Conservation (phyloP, 2,329 filamentous ascomycete genomes). For the Ophiostoma sp. region DNA sequence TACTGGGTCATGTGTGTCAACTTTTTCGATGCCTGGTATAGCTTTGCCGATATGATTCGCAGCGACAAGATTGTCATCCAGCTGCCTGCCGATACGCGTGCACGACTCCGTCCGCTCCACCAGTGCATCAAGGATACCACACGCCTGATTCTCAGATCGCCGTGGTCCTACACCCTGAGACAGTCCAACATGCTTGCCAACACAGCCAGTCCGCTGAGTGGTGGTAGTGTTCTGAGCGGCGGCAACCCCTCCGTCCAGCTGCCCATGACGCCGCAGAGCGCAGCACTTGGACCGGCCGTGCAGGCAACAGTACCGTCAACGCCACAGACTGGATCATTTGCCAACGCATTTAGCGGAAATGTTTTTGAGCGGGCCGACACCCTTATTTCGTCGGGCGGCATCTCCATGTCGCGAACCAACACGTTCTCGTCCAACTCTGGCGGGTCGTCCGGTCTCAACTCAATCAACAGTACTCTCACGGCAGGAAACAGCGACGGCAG, state of each 20-base stretch:
- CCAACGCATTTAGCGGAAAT: slow-evolving; percentile 50
- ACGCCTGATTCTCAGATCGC: slow-evolving; percentile 60
- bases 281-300: slow-evolving; percentile 80
- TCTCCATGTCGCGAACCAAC: slow-evolving; percentile 50
- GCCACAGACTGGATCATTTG: slow-evolving; percentile 54
- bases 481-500: slow-evolving; percentile 31
- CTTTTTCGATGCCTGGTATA: slow-evolving; percentile 65
- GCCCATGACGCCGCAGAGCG: slow-evolving; percentile 83
- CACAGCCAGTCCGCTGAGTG: slow-evolving; percentile 20
- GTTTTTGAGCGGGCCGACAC: slow-evolving; percentile 58
- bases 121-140: slow-evolving; percentile 75
- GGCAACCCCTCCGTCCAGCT: slow-evolving; percentile 37
- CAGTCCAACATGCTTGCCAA: slow-evolving; percentile 34
- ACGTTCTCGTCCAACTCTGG: slow-evolving; percentile 54
- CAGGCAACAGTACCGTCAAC: slow-evolving; percentile 81
- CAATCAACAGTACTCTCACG: slow-evolving; percentile 28
- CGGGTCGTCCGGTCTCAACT: slow-evolving; percentile 51
- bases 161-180: slow-evolving; percentile 46
- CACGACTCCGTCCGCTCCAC: slow-evolving; percentile 73
- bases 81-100: slow-evolving; percentile 62
- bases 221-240: slow-evolving; percentile 17
- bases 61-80: slow-evolving; percentile 48
- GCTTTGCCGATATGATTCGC: slow-evolving; percentile 59
- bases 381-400: slow-evolving; percentile 52
- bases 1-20: slow-evolving; percentile 70